Evolutionary conservation across 148 eudicot species (phyloP).

Genomic region (Cornus controversa): DNA sequence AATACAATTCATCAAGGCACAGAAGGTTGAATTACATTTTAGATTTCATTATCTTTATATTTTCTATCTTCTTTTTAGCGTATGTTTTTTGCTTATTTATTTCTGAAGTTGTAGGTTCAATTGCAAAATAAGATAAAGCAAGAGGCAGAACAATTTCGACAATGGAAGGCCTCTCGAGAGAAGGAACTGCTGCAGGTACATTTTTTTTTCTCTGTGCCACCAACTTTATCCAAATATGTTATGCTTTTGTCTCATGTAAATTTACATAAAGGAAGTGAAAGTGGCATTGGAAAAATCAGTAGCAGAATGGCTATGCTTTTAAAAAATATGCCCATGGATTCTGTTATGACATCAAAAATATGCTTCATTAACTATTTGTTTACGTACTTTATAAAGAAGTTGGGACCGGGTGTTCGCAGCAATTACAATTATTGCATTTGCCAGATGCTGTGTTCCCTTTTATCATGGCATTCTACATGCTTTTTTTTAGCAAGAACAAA

Average conservation of each 20-base stretch:
- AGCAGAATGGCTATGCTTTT: not conserved
- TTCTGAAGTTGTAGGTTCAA: conserved; percentile 66
- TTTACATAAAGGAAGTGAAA: not conserved
- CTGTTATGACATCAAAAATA: not conserved
- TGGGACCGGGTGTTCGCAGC: not conserved
- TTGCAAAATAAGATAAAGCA: conserved; percentile 96
- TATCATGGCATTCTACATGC: too few relatives aligned
- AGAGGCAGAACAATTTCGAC: conserved; percentile 98
- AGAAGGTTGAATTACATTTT: conserved; percentile 58
- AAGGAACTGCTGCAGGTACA: conserved; percentile 93
- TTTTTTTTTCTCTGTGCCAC: not conserved
- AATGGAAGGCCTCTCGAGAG: conserved; percentile 96
- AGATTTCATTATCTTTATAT: conserved; percentile 10
- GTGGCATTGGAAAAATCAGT: not conserved
- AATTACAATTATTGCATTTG: not conserved
- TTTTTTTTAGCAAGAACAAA: too few relatives aligned
- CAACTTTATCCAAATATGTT: not conserved
- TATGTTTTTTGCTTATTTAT: conserved; percentile 10
- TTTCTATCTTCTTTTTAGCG: not conserved
- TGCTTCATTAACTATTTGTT: not conserved
- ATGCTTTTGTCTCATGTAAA: not conserved
- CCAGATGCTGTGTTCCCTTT: not conserved
- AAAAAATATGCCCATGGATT: not conserved
- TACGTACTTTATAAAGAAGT: not conserved
- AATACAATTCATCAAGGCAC: conserved; percentile 91